A percentile compares a stretch with the other conserved stretches of the same genome.
Conservation (phyloP, 2,329 filamentous ascomycete genomes). For the Aspergillus sp. region DNA sequence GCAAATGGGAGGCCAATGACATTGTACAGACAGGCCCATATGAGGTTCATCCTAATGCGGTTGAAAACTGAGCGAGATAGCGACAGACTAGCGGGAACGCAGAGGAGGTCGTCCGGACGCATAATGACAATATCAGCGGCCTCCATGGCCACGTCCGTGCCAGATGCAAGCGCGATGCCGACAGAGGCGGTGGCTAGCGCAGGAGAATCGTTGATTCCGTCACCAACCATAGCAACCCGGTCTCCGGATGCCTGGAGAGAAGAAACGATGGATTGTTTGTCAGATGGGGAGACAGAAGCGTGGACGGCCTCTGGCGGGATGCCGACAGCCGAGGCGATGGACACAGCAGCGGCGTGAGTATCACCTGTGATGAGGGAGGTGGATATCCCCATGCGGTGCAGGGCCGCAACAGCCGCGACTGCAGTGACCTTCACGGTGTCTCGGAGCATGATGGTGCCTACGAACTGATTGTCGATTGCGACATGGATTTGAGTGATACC, state of each 20-base stretch:
- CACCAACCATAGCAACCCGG: conserved; percentile 92
- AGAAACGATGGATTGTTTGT: conserved; percentile 84
- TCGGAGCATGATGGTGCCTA: conserved; percentile 77
- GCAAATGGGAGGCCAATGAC: conserved; percentile 86
- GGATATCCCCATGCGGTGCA: conserved; percentile 80
- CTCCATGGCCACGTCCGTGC: conserved; percentile 97
- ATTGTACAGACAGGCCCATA: conserved; percentile 94
- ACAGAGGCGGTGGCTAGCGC: conserved; percentile 89
- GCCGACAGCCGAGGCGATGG: conserved; percentile 78
- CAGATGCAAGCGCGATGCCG: conserved; percentile 86
- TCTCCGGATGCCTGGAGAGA: conserved; percentile 71
- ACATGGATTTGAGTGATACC: conserved; percentile 91
- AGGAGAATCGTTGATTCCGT: conserved; percentile 97
- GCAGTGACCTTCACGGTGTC: conserved; percentile 92
- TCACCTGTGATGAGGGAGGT: conserved; percentile 94
- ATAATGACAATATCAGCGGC: conserved; percentile 95
- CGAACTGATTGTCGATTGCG: conserved; percentile 77
- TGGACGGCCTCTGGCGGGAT: conserved; percentile 74
- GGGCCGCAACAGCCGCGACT: conserved; percentile 72
- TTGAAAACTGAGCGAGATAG: conserved; percentile 82
- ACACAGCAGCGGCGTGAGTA: conserved; percentile 76
- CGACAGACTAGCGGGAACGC: conserved; percentile 82
- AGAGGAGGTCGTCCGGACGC: conserved; percentile 85
- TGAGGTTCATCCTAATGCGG: conserved; percentile 89
- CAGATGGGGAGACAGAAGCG: conserved; percentile 83